phyloP scores from a whole-genome alignment of 192 early-diverging fungal genomes.

The Linnemannia elongata region DNA sequence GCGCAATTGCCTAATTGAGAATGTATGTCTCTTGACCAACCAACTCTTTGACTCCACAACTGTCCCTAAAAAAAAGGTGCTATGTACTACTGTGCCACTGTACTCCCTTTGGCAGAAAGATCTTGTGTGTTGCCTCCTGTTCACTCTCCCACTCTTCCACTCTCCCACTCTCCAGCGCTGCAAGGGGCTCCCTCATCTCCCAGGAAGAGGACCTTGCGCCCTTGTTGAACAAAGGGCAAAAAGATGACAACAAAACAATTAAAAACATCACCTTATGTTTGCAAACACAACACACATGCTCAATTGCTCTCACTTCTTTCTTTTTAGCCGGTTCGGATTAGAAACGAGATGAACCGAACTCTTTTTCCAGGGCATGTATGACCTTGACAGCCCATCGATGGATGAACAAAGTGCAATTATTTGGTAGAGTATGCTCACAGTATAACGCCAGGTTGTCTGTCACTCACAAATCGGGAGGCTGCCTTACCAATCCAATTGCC shows the following conservation, averaged over 20 bases:
- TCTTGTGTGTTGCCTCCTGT: background rate
- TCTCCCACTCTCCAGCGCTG: background rate
- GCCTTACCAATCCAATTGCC: background rate
- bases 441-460: too few relatives aligned
- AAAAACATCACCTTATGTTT: background rate
- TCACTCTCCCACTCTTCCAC: background rate
- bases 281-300: background rate
- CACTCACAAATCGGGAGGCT: background rate
- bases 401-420: background rate
- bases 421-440: too few relatives aligned
- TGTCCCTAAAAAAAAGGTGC: background rate
- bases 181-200: constrained; percentile 1
- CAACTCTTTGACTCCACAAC: background rate
- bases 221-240: background rate
- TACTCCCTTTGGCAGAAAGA: too few relatives aligned
- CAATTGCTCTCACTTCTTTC: background rate
- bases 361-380: background rate
- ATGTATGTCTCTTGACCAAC: background rate
- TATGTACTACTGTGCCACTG: too few relatives aligned
- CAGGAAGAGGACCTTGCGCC: constrained; percentile 2
- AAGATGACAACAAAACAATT: background rate
- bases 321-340: background rate
- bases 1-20: constrained; percentile 9
- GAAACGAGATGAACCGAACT: background rate
- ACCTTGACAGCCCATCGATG: background rate